Evolutionary conservation across 345 rosid genomes (phyloP), one percentile per base, ranked within the genome.

Genomic region (Syzygium grande): DNA sequence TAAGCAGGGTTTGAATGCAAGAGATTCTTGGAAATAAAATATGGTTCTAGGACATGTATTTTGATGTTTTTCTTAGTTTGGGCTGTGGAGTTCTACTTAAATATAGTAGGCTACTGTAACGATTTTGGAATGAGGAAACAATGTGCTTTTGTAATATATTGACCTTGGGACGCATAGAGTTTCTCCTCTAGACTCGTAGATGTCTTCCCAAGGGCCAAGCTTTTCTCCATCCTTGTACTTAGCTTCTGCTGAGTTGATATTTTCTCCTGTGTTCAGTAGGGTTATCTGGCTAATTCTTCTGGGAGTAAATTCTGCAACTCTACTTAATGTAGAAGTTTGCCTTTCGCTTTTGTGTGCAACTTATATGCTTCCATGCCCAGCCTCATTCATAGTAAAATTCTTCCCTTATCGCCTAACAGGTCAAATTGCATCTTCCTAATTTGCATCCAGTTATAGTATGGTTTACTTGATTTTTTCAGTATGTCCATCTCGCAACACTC

Each of bases 1-100:
- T 98, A 92, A 94, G 98, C 91, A 65, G 79, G 84, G 49, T 84
- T 86, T 46, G 25, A 46, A 77, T 59, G 52, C 51, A 83, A 86
- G 21, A 34, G 87, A 41, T 80, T 61, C 17, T 29, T 0, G 23
- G 46, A n/a, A 51, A 55, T 22, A 52, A 17, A 84, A 51, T 49
- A 29, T 49, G 55, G 25, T 84, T 84, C 61, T 84, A 55, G 43
- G 43, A 29, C 59, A 52, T 84, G 56, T 52, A 51, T 54, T 49
- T 54, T 49, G 80, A 19, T 34, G 22, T 73, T 46, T 84, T 84
- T 84, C 38, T 84, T 84, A 84, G 85, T 84, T 84, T 46, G 38
- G 85, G 55, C 38, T 0, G 34, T 49, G 38, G 54, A 16, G 54
- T 84, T 84, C 55, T 84, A 7, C 2, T 52, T 38, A 84, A 84